Evolutionary conservation across 2,329 filamentous ascomycete genomes (phyloP), one percentile per base, ranked within the genome.

Genomic region (Aspergillus piperis): DNA sequence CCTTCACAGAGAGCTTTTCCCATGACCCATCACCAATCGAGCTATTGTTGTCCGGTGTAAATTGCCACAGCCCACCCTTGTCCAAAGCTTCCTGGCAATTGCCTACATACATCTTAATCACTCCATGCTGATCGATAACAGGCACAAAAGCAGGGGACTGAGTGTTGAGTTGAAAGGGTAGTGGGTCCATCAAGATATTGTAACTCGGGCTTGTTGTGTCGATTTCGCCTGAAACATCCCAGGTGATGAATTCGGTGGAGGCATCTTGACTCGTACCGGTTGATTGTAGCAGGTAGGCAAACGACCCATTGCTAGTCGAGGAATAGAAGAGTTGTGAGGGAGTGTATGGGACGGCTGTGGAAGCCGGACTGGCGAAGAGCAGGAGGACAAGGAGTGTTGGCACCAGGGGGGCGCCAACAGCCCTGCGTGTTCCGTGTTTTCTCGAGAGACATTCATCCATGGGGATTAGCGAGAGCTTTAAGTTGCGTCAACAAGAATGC

Each of bases 81-180:
- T 75, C 77, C 3, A 77, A 79, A 2, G 82, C 77, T 30, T 79
- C 76, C 0, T 83, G 78, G 71, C 94, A 97, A 64, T 89, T 82
- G 2, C 94, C 93, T 0, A 88, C 82, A 58, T 92, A 89, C 1
- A 95, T 87, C 2, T 87, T 84, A 27, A 97, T 83, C 10, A 88
- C 85, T 15, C 91, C 91, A 69, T 86, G 82, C 47, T 83, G 78
- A 50, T 90, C 86, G 32, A 92, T 81, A 0, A 88, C 81, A 0
- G 92, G 86, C 6, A 87, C 82, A 69, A 92, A 95, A 86, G 90
- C 25, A 90, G 80, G 23, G 77, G 77, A 5, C 79, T 75, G 1
- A 78, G 84, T 27, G 79, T 80, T 38, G 60, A 39, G 60, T 56
- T 64, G 60, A 59, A 74, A 73, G 0, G 73, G 73, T 7, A 67